These are phyloP conservation scores for Populus hybrid DNA, from an alignment of 441 rosid genomes.

Conservation along the genomic window DNA sequence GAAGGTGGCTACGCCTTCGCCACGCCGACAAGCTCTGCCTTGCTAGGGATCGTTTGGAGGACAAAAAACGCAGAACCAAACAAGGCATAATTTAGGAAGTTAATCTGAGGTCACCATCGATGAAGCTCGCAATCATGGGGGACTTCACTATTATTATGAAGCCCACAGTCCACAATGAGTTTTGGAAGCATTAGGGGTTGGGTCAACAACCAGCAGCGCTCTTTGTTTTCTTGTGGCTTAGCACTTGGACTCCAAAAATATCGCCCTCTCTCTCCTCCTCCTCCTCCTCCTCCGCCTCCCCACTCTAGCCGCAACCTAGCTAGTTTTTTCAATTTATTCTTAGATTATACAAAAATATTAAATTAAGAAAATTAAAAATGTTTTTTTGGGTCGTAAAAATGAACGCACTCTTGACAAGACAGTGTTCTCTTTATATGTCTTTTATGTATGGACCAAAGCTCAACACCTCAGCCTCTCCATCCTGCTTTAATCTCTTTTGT, in stretches of 20 bases:
- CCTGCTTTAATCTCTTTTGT: background rate
- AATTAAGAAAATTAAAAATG: too few species aligned
- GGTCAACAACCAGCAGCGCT: conserved; percentile 23
- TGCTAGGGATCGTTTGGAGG: background rate
- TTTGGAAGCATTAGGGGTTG: conserved; percentile 20
- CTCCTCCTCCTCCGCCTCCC: background rate
- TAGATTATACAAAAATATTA: too few species aligned
- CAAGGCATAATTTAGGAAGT: background rate
- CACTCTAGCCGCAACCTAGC: background rate
- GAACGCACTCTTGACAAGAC: background rate
- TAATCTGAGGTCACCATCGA: conserved; percentile 22
- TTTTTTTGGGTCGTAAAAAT: background rate
- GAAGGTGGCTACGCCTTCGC: background rate
- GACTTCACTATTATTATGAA: conserved; percentile 11
- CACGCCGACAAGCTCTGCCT: background rate
- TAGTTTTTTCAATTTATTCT: background rate
- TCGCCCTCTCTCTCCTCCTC: background rate
- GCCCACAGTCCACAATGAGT: conserved; percentile 12
- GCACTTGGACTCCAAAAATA: background rate
- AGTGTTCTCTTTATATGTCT: background rate
- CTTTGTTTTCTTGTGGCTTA: conserved; percentile 16
- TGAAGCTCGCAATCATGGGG: conserved; percentile 23
- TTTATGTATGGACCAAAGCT: conserved; percentile 10
- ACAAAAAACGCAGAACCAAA: too few species aligned
- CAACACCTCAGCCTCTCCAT: background rate